Conservation (phyloP, 345 rosid species). For the Orychophragmus violaceus region DNA sequence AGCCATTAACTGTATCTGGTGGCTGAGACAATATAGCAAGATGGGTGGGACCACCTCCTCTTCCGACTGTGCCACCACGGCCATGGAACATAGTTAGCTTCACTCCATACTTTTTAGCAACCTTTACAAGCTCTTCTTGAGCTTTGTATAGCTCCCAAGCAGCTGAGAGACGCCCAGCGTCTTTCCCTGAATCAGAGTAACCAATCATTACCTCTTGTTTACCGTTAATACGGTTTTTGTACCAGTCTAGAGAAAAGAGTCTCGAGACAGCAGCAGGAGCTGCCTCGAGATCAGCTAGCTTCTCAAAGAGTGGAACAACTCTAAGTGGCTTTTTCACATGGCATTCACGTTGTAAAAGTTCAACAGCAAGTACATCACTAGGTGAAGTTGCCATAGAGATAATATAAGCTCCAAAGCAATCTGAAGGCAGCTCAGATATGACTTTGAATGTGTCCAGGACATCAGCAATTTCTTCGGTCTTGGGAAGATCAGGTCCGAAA, state of each 20-base stretch:
- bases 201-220: slow-evolving; percentile 99
- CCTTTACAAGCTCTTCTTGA: slow-evolving; percentile 93
- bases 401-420: slow-evolving; percentile 88
- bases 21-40: slow-evolving; percentile 99
- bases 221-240: slow-evolving; percentile 77
- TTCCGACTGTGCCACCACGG: slow-evolving; percentile 99
- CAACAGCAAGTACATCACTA: slow-evolving; percentile 94
- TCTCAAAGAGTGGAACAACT: slow-evolving; percentile 98
- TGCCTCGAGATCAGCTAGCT: slow-evolving; percentile 95
- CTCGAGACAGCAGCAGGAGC: slow-evolving; percentile 95
- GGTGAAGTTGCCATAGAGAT: slow-evolving; percentile 97
- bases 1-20: slow-evolving; percentile 92
- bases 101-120: slow-evolving; percentile 73
- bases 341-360: slow-evolving; percentile 96
- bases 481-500: slow-evolving; percentile 89
- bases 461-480: slow-evolving; percentile 89
- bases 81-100: slow-evolving; percentile 99
- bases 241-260: slow-evolving; percentile 94
- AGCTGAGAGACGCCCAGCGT: slow-evolving; percentile 93
- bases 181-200: slow-evolving; percentile 97
- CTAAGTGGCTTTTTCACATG: slow-evolving; percentile 80
- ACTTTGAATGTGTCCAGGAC: slow-evolving; percentile 84
- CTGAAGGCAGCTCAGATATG: slow-evolving; percentile 76
- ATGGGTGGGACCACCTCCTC: slow-evolving; percentile 99
- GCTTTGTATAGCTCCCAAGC: slow-evolving; percentile 99